phyloP scores from a whole-genome alignment of 768 basidiomycete genomes.

The Lactarius hengduanensis region DNA sequence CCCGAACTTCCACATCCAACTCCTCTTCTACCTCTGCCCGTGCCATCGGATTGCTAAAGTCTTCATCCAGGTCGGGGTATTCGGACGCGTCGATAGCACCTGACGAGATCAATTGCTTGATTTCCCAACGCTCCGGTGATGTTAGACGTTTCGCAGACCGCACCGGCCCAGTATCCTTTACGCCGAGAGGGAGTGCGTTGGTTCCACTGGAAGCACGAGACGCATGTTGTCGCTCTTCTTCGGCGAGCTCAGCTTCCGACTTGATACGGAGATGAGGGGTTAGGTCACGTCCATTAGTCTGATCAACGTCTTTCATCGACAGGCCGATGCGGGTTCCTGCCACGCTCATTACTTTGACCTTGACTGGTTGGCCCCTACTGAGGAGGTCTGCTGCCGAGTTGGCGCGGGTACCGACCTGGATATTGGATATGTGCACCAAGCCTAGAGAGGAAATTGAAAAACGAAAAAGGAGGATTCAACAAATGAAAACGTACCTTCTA shows the following conservation, averaged over 20 bases:
- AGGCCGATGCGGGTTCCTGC: conserved; percentile 78
- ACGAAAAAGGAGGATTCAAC: conserved; percentile 10
- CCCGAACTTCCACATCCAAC: conserved; percentile 93
- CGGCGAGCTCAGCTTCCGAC: conserved; percentile 84
- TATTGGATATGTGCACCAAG: conserved; percentile 96
- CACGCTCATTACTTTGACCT: conserved; percentile 95
- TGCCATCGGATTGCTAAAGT: conserved; percentile 70
- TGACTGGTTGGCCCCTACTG: conserved; percentile 79
- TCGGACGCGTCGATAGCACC: conserved; percentile 91
- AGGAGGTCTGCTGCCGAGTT: conserved; percentile 87
- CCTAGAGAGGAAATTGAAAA: conserved; percentile 46
- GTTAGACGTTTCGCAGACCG: conserved; percentile 88
- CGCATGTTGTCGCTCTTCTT: conserved; percentile 68
- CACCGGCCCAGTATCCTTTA: conserved; percentile 51
- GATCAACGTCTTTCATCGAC: conserved; percentile 99
- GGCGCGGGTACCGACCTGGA: conserved; percentile 80
- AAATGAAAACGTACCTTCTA: conserved; percentile 68
- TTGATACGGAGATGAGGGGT: conserved; percentile 94
- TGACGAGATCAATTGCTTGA: conserved; percentile 97
- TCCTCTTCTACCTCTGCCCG: conserved; percentile 93
- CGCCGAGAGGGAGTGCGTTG: conserved; percentile 80
- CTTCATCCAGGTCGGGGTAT: conserved; percentile 91
- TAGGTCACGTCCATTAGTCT: conserved; percentile 82
- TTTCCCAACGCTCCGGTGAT: conserved; percentile 98
- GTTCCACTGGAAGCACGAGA: conserved; percentile 73